Percentiles rank a stretch among this genome's conserved stretches.
These are phyloP conservation scores for Kwoniella bestiolae DNA, from an alignment of 768 basidiomycete species.

Conservation along the genomic window DNA sequence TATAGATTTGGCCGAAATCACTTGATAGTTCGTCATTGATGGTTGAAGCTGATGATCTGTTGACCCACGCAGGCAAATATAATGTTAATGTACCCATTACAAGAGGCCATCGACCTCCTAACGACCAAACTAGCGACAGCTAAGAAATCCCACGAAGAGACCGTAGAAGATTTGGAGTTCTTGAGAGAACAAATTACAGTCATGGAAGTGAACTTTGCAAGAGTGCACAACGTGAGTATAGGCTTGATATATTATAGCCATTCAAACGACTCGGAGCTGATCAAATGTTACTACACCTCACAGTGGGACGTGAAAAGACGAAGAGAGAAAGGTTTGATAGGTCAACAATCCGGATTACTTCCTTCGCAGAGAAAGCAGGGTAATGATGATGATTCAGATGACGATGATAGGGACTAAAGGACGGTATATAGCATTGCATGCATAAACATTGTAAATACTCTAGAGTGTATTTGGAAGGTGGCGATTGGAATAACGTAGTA, in stretches of 20 bases:
- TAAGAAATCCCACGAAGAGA: conserved; percentile 67
- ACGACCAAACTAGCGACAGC: conserved; percentile 75
- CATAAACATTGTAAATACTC: neutral
- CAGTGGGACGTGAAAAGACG: conserved; percentile 49
- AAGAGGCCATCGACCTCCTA: conserved; percentile 74
- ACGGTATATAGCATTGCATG: neutral
- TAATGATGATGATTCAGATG: conserved; percentile 36
- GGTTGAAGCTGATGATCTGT: no score
- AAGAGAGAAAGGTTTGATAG: conserved; percentile 24
- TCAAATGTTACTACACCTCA: neutral
- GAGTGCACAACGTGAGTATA: conserved; percentile 75
- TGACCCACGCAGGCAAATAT: conserved; percentile 95
- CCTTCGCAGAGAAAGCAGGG: conserved; percentile 22
- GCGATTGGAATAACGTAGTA: no score
- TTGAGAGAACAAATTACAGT: conserved; percentile 91
- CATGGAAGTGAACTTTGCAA: conserved; percentile 93
- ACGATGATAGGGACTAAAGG: conserved; percentile 36
- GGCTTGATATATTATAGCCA: no score
- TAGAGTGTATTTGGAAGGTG: no score
- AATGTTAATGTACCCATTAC: conserved; percentile 90
- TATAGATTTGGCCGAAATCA: no score
- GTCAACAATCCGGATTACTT: conserved; percentile 24
- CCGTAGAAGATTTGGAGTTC: conserved; percentile 87
- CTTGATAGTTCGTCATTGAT: no score
- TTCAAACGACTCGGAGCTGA: no score